A percentile compares a stretch with the other conserved stretches of the same genome.
These are phyloP conservation scores for Conoideocrella luteorostrata DNA, from an alignment of 2,329 filamentous ascomycete species.

Conservation along the genomic window DNA sequence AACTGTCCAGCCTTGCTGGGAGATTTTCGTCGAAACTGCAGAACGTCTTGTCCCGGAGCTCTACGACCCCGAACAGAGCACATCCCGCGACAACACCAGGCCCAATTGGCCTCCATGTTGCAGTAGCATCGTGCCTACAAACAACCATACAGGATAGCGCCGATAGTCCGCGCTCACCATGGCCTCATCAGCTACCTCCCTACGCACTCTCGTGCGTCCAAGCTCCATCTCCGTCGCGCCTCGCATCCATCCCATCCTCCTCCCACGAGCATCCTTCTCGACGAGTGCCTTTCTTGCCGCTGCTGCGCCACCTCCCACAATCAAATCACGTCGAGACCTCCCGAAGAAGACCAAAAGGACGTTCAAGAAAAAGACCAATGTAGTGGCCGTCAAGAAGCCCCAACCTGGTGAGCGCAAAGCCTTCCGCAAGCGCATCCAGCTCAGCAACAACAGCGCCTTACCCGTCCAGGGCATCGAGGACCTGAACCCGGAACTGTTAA, in stretches of 20 bases:
- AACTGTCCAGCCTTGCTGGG: no score
- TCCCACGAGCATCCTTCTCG: constrained; percentile 34
- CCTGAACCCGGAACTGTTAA: constrained; percentile 49
- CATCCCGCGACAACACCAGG: constrained; percentile 17
- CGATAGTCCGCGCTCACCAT: constrained; percentile 2
- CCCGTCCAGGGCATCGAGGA: constrained; percentile 63
- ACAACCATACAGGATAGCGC: neutral
- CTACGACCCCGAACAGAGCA: no score
- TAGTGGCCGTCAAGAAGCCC: constrained; percentile 48
- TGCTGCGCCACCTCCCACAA: constrained; percentile 18
- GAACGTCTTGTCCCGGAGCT: no score
- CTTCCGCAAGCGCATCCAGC: constrained; percentile 77
- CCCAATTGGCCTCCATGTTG: constrained; percentile 24
- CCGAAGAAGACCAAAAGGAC: constrained; percentile 35
- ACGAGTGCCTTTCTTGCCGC: constrained; percentile 24
- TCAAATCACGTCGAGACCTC: constrained; percentile 30
- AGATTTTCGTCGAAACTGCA: no score
- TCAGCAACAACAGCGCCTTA: constrained; percentile 91
- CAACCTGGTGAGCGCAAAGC: constrained; percentile 78
- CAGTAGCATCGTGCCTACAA: constrained; percentile 10
- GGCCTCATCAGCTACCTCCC: constrained; percentile 20
- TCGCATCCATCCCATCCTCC: constrained; percentile 25
- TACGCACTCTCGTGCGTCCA: constrained; percentile 36
- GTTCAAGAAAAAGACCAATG: constrained; percentile 46
- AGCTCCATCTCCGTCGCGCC: constrained; percentile 22